Conservation (phyloP, 1,284 basidiomycete genomes). For the Inonotus obliquus region DNA sequence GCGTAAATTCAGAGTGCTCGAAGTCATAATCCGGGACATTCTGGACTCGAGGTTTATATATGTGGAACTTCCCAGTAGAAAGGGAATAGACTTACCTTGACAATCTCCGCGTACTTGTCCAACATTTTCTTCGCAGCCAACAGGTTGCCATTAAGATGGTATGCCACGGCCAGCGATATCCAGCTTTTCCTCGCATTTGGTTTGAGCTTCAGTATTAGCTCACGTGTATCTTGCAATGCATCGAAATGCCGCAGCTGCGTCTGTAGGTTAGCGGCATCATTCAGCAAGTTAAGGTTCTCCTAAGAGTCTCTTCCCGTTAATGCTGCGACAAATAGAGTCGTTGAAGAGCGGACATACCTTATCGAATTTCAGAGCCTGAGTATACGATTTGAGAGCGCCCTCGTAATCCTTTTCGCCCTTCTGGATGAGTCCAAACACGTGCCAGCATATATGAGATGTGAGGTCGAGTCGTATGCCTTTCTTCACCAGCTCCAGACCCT, state of each 20-base stretch:
- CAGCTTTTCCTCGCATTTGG: conserved; percentile 88
- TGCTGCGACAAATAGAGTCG: neutral
- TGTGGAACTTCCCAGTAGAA: conserved; percentile 8
- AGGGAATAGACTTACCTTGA: conserved; percentile 45
- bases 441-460: conserved; percentile 96
- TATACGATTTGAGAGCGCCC: conserved; percentile 46
- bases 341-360: conserved; percentile 54
- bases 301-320: conserved; percentile 29
- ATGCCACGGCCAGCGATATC: conserved; percentile 86
- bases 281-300: conserved; percentile 93
- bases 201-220: conserved; percentile 76
- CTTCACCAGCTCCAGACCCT: conserved; percentile 84
- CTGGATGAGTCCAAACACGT: conserved; percentile 92
- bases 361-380: conserved; percentile 76
- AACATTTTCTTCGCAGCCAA: conserved; percentile 71
- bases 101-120: conserved; percentile 58
- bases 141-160: conserved; percentile 79
- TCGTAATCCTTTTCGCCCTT: conserved; percentile 84
- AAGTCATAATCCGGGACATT: conserved; percentile 73
- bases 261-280: conserved; percentile 88
- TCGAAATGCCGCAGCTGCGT: conserved; percentile 88
- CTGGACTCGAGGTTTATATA: conserved; percentile 32
- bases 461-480: conserved; percentile 86
- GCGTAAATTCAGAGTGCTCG: conserved; percentile 82
- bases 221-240: conserved; percentile 77